Evolutionary conservation across 148 eudicot species (phyloP).

Genomic region (Heliosperma pusillum): DNA sequence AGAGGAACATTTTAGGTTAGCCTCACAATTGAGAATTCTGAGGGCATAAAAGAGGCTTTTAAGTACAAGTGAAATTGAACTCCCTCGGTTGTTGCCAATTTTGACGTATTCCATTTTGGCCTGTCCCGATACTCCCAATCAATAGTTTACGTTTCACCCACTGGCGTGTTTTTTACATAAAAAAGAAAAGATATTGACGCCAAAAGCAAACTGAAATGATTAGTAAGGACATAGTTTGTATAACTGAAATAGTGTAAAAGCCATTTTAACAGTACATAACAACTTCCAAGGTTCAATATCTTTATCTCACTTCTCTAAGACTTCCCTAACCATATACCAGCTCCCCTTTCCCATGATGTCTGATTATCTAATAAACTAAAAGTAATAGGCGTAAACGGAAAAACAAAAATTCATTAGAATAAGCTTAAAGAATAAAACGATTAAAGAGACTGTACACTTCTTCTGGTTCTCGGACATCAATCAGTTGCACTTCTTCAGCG

Average conservation of each 20-base stretch:
- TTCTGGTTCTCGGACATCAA: slow-evolving; percentile 94
- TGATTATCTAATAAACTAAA: not conserved
- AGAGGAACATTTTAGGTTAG: not conserved
- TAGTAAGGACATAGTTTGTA: not conserved
- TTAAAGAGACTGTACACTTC: slow-evolving; percentile 59
- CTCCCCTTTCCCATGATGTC: not conserved
- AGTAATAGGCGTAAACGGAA: not conserved
- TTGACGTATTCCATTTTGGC: too few relatives aligned
- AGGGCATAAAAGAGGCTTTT: not conserved
- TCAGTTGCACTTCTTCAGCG: slow-evolving; percentile 69
- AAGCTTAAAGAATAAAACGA: not conserved
- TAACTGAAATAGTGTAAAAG: not conserved
- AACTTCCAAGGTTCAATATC: not conserved
- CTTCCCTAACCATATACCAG: not conserved
- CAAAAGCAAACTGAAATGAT: too few relatives aligned
- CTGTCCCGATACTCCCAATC: too few relatives aligned
- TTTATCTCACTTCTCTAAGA: not conserved
- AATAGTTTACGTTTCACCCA: too few relatives aligned
- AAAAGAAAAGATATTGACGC: too few relatives aligned
- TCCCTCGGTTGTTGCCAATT: too few relatives aligned
- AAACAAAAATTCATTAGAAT: not conserved
- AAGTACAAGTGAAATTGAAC: not conserved
- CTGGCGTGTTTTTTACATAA: too few relatives aligned
- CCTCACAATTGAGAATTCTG: not conserved
- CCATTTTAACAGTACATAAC: not conserved